Base-by-base conservation (phyloP, 129 eudicot species). In the Flaveria robusta region DNA sequence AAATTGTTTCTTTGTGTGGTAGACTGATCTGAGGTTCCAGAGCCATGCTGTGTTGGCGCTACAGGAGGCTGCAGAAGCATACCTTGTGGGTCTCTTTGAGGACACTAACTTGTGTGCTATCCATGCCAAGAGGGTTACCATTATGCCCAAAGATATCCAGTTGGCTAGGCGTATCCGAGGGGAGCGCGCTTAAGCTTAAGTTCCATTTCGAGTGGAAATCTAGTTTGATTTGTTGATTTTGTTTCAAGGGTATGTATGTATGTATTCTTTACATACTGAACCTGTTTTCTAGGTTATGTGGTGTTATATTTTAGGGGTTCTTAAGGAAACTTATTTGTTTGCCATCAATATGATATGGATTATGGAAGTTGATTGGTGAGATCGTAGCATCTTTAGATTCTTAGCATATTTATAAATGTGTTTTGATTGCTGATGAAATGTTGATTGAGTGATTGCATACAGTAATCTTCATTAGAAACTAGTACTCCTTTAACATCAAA, bases 101-200 rank as follows among this genome's bases (percentile, higher is more conserved):
- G 96, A 92, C 42, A 92, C 97, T 24, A 89, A 92, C 84, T 70
- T 92, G 43, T 89, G 96, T n/a, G 97, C 97, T 9, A 92, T 92
- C 37, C 97, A 92, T 43, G 97, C 97, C 50, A 92, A 92, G 90
- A 86, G 96, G 81, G 96, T 89, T 9, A 92, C 98, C 45, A 92
- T 87, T 76, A 92, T 92, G 98, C 98, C 98, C 51, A 92, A 92
- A 72, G 98, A 92, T 71, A 92, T 92, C 65, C 96, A 90, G 82
- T 83, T 92, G 65, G 98, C 98, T 3, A 83, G 98, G 81, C 89
- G 96, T 73, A 90, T 92, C 79, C 85, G 98, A 62, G 98, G 98
- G 5, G 98, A 92, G 71, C 94, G 98, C 75, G 98, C 98, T 72
- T 92, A 88, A 13, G 96, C 96, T 77, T 92, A 86, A 9, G 0